A percentile compares a stretch with the other conserved stretches of the same genome.
Conservation (phyloP, 768 basidiomycete genomes). For the Kwoniella heveanensis region DNA sequence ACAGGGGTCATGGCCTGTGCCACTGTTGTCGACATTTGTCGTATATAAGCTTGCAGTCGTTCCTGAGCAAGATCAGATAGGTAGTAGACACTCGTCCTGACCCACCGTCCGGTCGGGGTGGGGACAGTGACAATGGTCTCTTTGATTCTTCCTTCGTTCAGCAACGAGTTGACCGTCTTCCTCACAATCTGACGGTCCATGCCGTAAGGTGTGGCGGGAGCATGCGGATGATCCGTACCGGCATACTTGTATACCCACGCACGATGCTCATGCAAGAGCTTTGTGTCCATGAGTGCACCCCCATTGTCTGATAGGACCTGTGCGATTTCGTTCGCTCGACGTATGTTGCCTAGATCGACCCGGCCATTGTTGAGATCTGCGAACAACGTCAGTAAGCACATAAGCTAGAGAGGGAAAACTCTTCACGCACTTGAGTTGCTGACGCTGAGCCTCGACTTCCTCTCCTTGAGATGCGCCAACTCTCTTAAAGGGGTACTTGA, state of each 20-base stretch:
- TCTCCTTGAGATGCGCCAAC: background rate
- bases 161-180: constrained; percentile 65
- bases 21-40: constrained; percentile 21
- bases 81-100: constrained; percentile 67
- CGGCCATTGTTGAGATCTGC: constrained; percentile 8
- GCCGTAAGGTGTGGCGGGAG: constrained; percentile 28
- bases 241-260: constrained; percentile 35
- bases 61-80: constrained; percentile 65
- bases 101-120: constrained; percentile 64
- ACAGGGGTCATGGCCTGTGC: constrained; percentile 47
- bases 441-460: background rate
- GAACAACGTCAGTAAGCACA: background rate
- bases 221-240: constrained; percentile 38
- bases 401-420: background rate
- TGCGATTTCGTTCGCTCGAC: constrained; percentile 34
- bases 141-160: constrained; percentile 69
- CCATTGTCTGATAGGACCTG: constrained; percentile 34
- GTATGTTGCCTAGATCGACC: constrained; percentile 30
- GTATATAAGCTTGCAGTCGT: constrained; percentile 65
- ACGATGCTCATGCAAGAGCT: constrained; percentile 29
- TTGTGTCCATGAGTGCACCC: constrained; percentile 27
- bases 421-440: background rate
- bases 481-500: constrained; percentile 15
- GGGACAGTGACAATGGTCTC: constrained; percentile 68
- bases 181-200: constrained; percentile 64